Evolutionary conservation across 352 stramenopile species (phyloP).

Genomic region (Globisporangium takayamanum): DNA sequence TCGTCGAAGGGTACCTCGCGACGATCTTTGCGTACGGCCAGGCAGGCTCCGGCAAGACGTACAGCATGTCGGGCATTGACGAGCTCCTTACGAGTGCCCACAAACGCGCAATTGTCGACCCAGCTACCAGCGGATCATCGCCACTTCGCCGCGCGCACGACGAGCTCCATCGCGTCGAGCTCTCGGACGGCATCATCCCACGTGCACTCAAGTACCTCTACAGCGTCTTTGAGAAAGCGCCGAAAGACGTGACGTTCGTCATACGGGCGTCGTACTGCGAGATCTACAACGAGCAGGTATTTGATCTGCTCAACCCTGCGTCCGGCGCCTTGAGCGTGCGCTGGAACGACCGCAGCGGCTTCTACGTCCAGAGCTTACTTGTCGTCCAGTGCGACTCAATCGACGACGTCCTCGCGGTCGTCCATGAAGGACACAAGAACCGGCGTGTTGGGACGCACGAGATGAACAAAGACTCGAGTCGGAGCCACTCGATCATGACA

Average conservation of each 20-base stretch:
- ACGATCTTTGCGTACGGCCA: slow-evolving; percentile 69
- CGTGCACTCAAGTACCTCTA: slow-evolving; percentile 71
- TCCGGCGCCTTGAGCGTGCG: slow-evolving; percentile 58
- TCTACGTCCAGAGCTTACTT: slow-evolving; percentile 76
- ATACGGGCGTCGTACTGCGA: slow-evolving; percentile 73
- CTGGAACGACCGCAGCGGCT: slow-evolving; percentile 65
- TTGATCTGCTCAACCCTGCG: slow-evolving; percentile 64
- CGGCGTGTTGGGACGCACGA: slow-evolving; percentile 54
- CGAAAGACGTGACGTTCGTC: slow-evolving; percentile 47
- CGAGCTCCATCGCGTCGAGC: slow-evolving; percentile 14
- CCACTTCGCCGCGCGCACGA: not conserved
- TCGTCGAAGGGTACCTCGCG: slow-evolving; percentile 61
- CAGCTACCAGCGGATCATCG: not conserved
- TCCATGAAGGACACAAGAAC: slow-evolving; percentile 70
- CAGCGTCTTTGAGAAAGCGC: slow-evolving; percentile 31
- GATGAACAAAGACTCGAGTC: slow-evolving; percentile 81
- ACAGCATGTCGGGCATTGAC: slow-evolving; percentile 75
- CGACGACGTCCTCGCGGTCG: slow-evolving; percentile 68
- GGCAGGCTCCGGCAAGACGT: slow-evolving; percentile 64
- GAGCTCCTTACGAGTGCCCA: slow-evolving; percentile 38
- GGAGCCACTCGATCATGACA: slow-evolving; percentile 72
- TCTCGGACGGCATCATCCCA: slow-evolving; percentile 68
- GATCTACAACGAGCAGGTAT: slow-evolving; percentile 84
- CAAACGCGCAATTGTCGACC: slow-evolving; percentile 11
- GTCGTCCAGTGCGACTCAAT: slow-evolving; percentile 70